Base-by-base conservation (phyloP, 192 early-diverging fungal genomes). In the Blastocladiella britannica region DNA sequence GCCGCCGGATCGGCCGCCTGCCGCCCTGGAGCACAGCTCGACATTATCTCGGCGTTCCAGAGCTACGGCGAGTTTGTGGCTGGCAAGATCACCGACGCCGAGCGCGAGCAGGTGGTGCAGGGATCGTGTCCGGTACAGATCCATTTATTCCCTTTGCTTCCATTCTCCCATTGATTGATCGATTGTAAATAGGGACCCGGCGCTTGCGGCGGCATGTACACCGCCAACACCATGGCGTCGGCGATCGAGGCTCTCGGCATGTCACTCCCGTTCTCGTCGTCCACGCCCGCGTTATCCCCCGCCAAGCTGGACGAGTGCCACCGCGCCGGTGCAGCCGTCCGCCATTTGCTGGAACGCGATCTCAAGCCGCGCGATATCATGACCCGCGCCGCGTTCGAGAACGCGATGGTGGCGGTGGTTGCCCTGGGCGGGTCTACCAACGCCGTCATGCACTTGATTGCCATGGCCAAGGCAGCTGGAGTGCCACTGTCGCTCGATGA, bases 141-240 rank as follows among this genome's bases (percentile, higher is more conserved):
- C 51, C n/a, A 18, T 51, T 51, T 51, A n/a, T n/a, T n/a, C n/a
- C n/a, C n/a, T n/a, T n/a, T n/a, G n/a, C n/a, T n/a, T n/a, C n/a
- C n/a, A n/a, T n/a, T n/a, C n/a, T n/a, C n/a, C n/a, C n/a, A n/a
- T n/a, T n/a, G n/a, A n/a, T n/a, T n/a, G n/a, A n/a, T n/a, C n/a
- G n/a, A n/a, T 7, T n/a, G n/a, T n/a, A n/a, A n/a, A n/a, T n/a
- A n/a, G n/a, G 95, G 95, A 28, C 78, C 93, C 29, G 95, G 95
- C 57, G 91, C 90, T 15, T 99, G 95, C 71, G 95, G 95, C 63
- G 95, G 95, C 54, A 98, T 98, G 95, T 93, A 90, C 71, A 95
- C 92, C 3, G 92, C 92, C 51, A 95, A 95, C 69, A 91, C 89
- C 20, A 92, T 99, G 91, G 89, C 95, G 4, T 85, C 82, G 54